Conservation (phyloP, 495 filamentous ascomycete genomes). For the Letharia lupina region DNA sequence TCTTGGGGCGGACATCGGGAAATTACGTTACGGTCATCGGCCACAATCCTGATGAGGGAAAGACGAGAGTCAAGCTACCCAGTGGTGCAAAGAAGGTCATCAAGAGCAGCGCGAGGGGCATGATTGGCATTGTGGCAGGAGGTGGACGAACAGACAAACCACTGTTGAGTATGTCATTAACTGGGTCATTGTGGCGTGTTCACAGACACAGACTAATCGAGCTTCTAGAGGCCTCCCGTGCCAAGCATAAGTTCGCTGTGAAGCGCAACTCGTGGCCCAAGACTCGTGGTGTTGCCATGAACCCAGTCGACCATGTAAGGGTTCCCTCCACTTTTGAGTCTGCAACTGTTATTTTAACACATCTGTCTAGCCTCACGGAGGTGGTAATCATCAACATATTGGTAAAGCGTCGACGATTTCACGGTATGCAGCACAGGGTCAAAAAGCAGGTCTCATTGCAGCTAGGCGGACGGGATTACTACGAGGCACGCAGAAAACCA, state of each 20-base stretch:
- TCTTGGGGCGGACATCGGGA: constrained; percentile 89
- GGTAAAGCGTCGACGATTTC: constrained; percentile 99
- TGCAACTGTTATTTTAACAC: constrained; percentile 28
- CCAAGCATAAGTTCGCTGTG: constrained; percentile 99
- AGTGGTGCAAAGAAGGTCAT: constrained; percentile 99
- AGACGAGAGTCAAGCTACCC: constrained; percentile 98
- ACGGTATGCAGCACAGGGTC: constrained; percentile 91
- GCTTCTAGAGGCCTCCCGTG: constrained; percentile 78
- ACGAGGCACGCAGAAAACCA: constrained; percentile 98
- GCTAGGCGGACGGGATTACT: constrained; percentile 97
- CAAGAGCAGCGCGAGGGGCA: constrained; percentile 81
- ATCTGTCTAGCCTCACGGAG: constrained; percentile 77
- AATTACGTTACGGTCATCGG: constrained; percentile 99
- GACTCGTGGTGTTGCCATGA: constrained; percentile 99
- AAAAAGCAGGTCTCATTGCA: constrained; percentile 99
- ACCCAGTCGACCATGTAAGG: constrained; percentile 94
- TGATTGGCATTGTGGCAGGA: constrained; percentile 99
- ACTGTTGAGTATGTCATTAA: constrained; percentile 59
- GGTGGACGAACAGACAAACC: constrained; percentile 99
- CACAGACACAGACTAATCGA: constrained; percentile 7
- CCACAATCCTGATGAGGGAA: constrained; percentile 98
- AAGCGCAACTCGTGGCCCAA: constrained; percentile 99
- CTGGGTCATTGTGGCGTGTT: neutral
- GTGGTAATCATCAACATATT: constrained; percentile 99
- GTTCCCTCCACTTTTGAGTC: constrained; percentile 5